Percentiles rank a stretch among this genome's conserved stretches.
Conservation (phyloP, 345 rosid genomes). For the Microcos paniculata region DNA sequence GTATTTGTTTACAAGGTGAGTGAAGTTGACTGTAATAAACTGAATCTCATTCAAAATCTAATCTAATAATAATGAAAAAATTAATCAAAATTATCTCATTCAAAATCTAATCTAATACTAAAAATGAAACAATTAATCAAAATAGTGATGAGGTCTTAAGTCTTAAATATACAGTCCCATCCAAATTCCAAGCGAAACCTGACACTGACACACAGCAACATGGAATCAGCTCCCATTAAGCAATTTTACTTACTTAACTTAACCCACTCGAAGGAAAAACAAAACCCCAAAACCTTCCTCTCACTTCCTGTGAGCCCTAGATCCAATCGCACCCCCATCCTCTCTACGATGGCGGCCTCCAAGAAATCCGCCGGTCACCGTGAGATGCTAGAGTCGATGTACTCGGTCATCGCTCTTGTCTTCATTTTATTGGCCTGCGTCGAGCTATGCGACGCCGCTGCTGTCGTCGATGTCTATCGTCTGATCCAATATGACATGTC, state of each 20-base stretch:
- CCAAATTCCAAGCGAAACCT: not conserved
- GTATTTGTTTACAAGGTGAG: too few species aligned
- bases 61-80: too few species aligned
- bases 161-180: not conserved
- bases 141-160: not conserved
- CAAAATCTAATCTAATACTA: too few species aligned
- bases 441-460: conserved; percentile 94
- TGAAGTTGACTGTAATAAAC: too few species aligned
- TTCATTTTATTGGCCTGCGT: conserved; percentile 80
- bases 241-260: not conserved
- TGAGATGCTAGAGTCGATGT: conserved; percentile 63
- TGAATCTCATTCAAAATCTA: too few species aligned
- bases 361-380: conserved; percentile 21
- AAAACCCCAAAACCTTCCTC: not conserved
- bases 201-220: not conserved
- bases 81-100: too few species aligned
- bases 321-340: conserved; percentile 18
- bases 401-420: conserved; percentile 61
- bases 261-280: not conserved
- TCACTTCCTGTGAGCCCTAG: conserved; percentile 51
- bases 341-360: not conserved
- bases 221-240: conserved; percentile 8
- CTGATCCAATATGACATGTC: conserved; percentile 93
- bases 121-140: too few species aligned
- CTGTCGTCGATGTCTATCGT: conserved; percentile 97